These are phyloP conservation scores for Diaporthe caulivora DNA, from an alignment of 2,329 filamentous ascomycete species.

Conservation along the genomic window DNA sequence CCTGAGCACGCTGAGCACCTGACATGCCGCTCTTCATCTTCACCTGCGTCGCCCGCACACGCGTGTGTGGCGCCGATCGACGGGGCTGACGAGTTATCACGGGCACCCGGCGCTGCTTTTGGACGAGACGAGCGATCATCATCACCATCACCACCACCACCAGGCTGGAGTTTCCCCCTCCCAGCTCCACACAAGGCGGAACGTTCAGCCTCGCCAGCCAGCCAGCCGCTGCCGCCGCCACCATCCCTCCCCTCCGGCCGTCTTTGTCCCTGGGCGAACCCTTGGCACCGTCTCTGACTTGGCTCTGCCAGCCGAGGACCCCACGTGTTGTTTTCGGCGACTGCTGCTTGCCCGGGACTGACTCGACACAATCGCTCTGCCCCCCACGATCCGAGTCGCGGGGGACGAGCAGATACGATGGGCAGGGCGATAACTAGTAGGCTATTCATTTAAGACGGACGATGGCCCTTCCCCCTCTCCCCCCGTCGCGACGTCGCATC, in stretches of 20 bases:
- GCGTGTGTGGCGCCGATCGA: neutral
- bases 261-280: neutral
- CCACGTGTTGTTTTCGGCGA: conserved; percentile 6
- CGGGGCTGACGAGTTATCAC: conserved; percentile 6
- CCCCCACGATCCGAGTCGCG: conserved; percentile 6
- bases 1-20: conserved; percentile 15
- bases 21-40: conserved; percentile 25
- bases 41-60: neutral
- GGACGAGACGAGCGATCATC: neutral
- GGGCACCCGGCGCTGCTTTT: neutral
- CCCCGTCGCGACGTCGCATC: neutral
- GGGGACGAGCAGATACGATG: neutral
- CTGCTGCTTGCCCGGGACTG: neutral
- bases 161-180: neutral
- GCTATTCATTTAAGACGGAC: conserved; percentile 9
- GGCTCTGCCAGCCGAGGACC: neutral
- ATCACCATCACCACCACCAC: neutral
- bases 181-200: conserved; percentile 2
- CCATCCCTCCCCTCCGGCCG: neutral
- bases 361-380: neutral
- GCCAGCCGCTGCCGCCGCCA: neutral
- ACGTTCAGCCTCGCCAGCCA: conserved; percentile 14
- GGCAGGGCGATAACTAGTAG: neutral
- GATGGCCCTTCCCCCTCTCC: no score
- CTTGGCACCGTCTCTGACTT: conserved; percentile 4